Percentiles rank a stretch among this genome's conserved stretches.
Evolutionary conservation across 345 rosid species (phyloP).

Genomic region (Gossypium anomalum): DNA sequence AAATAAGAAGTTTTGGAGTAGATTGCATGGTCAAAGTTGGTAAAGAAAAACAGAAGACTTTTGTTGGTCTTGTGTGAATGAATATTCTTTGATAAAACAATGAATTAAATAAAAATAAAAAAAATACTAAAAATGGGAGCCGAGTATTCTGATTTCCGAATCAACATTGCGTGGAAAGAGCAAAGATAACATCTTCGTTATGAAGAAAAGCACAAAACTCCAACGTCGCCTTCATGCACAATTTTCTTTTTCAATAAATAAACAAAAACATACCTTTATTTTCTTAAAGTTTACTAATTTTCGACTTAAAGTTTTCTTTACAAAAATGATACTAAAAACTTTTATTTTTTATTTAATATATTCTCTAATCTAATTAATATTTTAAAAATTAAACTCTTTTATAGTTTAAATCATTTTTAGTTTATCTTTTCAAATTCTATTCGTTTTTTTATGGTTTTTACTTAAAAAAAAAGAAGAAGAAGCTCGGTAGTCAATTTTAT

Average conservation of each 20-base stretch:
- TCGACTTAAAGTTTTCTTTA: background rate
- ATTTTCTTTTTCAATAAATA: background rate
- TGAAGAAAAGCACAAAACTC: constrained; percentile 14
- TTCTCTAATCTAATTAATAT: too few relatives aligned
- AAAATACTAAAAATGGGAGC: background rate
- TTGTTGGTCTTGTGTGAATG: background rate
- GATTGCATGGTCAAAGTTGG: background rate
- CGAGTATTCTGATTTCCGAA: background rate
- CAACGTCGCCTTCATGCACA: background rate
- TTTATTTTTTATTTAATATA: too few relatives aligned
- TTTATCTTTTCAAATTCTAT: too few relatives aligned
- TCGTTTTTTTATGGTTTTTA: too few relatives aligned
- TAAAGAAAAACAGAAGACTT: background rate
- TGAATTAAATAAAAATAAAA: background rate
- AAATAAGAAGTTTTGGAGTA: too few relatives aligned
- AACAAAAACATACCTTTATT: background rate
- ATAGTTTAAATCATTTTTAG: too few relatives aligned
- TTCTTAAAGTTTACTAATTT: background rate
- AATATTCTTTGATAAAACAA: background rate
- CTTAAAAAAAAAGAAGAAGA: too few relatives aligned
- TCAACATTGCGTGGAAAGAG: constrained; percentile 16
- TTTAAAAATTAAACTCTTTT: too few relatives aligned
- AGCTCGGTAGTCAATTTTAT: too few relatives aligned
- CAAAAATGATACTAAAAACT: too few relatives aligned
- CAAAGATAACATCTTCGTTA: constrained; percentile 4